Evolutionary conservation across 768 basidiomycete genomes (phyloP), one percentile per base, ranked within the genome.

Genomic region (Phylloporus arenicola): DNA sequence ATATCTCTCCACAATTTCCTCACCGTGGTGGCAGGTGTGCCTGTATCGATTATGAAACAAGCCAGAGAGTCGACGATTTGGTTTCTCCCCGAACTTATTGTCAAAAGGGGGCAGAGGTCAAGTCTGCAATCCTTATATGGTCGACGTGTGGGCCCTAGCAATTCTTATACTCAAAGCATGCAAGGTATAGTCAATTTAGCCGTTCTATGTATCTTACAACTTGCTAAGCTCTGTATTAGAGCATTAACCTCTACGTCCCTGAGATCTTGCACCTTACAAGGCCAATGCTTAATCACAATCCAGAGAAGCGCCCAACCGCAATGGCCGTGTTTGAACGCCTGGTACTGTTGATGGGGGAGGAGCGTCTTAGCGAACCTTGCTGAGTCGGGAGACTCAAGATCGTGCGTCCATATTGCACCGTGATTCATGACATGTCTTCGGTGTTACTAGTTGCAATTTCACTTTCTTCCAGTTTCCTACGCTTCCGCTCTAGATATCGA

Each of bases 401-500:
- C 14, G 9, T 24, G 7, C 11, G 34, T 51, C 31, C 53, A 51
- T 50, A 41, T 29, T 41, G 22, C 31, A 45, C 13, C 30, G 8
- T 24, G 16, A 8, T 13, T 59, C 48, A 64, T 14, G 35, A 54
- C 40, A n/a, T 27, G 6, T 61, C 57, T 38, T 35, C 54, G n/a
- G 20, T 35, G 40, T 20, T 24, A 24, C 24, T 45, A 34, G 31
- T 46, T 13, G 29, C 38, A 1, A 17, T 20, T 13, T 38, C 24
- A 16, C 24, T 45, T 48, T 75, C 68, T 59, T 91, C 88, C 62
- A 91, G 52, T 59, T 79, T 86, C 64, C 78, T 80, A 44, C 86
- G 80, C 71, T 96, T 96, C 59, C 93, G 74, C 62, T 84, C 82
- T 43, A 87, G 62, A 61, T 87, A 92, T 47, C 91, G 77, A 52